Evolutionary conservation across 164 flowering plant species (phyloP).

Genomic region (Chloranthus sessilifolius): DNA sequence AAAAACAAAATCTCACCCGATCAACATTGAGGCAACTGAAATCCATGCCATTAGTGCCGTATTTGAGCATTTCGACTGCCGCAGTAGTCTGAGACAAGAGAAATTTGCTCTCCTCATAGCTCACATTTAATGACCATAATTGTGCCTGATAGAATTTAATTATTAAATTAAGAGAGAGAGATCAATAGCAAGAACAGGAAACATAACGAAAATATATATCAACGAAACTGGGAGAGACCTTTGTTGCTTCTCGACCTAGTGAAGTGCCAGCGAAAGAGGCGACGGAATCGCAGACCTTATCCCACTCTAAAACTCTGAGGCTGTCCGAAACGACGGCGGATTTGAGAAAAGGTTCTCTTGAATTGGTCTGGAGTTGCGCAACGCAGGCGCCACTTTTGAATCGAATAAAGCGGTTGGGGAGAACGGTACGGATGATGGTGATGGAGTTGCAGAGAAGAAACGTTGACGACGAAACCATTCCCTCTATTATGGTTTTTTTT

Average conservation of each 20-base stretch:
- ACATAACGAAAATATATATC: too few species aligned
- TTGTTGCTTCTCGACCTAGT: conserved; percentile 61
- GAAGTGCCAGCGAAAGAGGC: conserved; percentile 75
- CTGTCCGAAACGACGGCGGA: conserved; percentile 33
- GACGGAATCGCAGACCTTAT: conserved; percentile 72
- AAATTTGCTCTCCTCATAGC: conserved; percentile 59
- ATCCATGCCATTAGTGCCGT: conserved; percentile 57
- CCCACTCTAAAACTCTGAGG: conserved; percentile 80
- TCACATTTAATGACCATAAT: conserved; percentile 50
- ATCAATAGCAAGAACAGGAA: too few species aligned
- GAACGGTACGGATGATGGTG: background rate
- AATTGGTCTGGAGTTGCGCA: conserved; percentile 16
- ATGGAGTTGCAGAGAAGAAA: conserved; percentile 11
- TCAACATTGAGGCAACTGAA: conserved; percentile 37
- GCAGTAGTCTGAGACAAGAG: conserved; percentile 76
- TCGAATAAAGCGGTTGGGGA: background rate
- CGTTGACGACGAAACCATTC: conserved; percentile 7
- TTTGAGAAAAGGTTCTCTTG: conserved; percentile 5
- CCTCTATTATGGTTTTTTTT: too few species aligned
- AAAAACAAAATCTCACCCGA: conserved; percentile 30
- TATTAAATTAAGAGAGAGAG: background rate
- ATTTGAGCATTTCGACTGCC: conserved; percentile 70
- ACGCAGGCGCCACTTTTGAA: conserved; percentile 13
- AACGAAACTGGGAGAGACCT: conserved; percentile 41
- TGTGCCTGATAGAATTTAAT: conserved; percentile 34